Evolutionary conservation across 2,329 filamentous ascomycete species (phyloP), one percentile per base, ranked within the genome.

Genomic region (Cercospora zeina): DNA sequence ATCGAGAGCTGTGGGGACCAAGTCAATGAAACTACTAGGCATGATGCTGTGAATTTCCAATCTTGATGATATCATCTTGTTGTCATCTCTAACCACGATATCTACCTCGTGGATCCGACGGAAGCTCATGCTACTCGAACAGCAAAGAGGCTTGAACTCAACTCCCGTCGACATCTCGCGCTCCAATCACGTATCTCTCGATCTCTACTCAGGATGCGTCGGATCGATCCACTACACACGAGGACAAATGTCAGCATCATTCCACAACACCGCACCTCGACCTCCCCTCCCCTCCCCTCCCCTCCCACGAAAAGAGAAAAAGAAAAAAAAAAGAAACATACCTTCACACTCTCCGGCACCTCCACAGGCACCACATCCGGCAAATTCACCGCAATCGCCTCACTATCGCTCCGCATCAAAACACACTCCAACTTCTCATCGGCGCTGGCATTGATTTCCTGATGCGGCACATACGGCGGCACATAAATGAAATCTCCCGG

Each of bases 401-500:
- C 77, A 45, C 73, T 73, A 67, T 79, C 77, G 56, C 75, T 78
- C 54, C 78, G 69, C 70, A 79, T 75, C 39, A 79, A 71, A 33
- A 77, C 77, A 71, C 78, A 79, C 62, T 79, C 77, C 64, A 79
- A 65, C 51, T 72, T 75, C 70, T 79, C 77, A 61, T 78, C 72
- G 58, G 73, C 73, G 34, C 68, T 69, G 4, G 77, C 77, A 66
- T 79, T 80, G 67, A 80, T 80, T 72, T 80, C 77, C 69, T 80
- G 78, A 68, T 80, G 78, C 39, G 78, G 77, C 24, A 68, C 69
- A 55, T 66, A 71, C 1, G 78, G 77, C 37, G 78, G 78, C 30
- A 80, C 77, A 65, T 76, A 80, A 58, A 80, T 80, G 65, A 80
- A 80, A 64, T 80, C 78, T 1, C 78, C 78, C 1, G 77, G 77